Percentiles rank a stretch among this genome's conserved stretches.
phyloP scores from a whole-genome alignment of 2,329 filamentous ascomycete species.

The Venturia nashicola region DNA sequence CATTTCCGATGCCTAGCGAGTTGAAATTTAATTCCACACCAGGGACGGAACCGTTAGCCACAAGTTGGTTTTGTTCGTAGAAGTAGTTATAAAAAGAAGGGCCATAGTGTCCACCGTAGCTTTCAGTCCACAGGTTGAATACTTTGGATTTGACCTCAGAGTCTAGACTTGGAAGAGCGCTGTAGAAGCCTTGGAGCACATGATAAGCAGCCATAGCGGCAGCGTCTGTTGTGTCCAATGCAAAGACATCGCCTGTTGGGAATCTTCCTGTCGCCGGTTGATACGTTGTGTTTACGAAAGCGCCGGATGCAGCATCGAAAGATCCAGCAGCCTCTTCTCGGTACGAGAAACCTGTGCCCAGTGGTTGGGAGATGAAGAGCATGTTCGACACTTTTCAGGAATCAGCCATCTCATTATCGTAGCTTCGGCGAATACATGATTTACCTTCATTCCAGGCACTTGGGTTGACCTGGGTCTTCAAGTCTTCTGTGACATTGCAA shows the following conservation, averaged over 20 bases:
- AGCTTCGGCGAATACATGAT: background rate
- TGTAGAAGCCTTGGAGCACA: slow-evolving; percentile 42
- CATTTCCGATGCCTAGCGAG: slow-evolving; percentile 40
- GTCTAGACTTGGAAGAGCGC: slow-evolving; percentile 35
- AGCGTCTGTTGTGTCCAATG: slow-evolving; percentile 41
- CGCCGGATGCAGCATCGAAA: slow-evolving; percentile 30
- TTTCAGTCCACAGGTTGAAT: slow-evolving; percentile 50
- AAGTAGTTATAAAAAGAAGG: slow-evolving; percentile 46
- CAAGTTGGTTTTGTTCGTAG: slow-evolving; percentile 43
- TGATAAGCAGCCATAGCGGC: slow-evolving; percentile 45
- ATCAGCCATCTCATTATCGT: background rate
- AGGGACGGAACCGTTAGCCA: slow-evolving; percentile 34
- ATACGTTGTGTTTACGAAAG: slow-evolving; percentile 31
- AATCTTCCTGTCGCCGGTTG: slow-evolving; percentile 34
- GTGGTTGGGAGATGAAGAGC: slow-evolving; percentile 49
- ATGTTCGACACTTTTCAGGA: slow-evolving; percentile 37
- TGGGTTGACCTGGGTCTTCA: slow-evolving; percentile 34
- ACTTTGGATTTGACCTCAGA: slow-evolving; percentile 36
- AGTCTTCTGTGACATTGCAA: slow-evolving; percentile 26
- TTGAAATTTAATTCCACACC: slow-evolving; percentile 42
- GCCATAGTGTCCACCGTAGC: slow-evolving; percentile 33
- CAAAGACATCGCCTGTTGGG: slow-evolving; percentile 17
- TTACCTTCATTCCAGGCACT: slow-evolving; percentile 43
- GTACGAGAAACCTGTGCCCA: slow-evolving; percentile 43
- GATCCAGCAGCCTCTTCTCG: slow-evolving; percentile 24